These are phyloP conservation scores for Drechmeria coniospora DNA, from an alignment of 2,329 filamentous ascomycete genomes.

Conservation along the genomic window DNA sequence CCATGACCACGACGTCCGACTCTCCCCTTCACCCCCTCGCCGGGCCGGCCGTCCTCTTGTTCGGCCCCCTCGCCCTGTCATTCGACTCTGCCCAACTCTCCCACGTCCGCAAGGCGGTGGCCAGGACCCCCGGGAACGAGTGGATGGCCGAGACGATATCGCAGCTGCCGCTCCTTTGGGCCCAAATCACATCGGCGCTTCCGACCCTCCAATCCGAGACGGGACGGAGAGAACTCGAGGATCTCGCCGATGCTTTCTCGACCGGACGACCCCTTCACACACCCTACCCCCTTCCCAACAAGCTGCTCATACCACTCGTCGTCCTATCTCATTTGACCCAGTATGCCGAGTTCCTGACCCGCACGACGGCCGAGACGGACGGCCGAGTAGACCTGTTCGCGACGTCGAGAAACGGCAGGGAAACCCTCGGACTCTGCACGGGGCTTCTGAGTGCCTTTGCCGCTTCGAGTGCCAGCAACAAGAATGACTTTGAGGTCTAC, in stretches of 20 bases:
- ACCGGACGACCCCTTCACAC: neutral
- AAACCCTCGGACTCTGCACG: conserved; percentile 20
- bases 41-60: neutral
- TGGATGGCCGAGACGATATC: neutral
- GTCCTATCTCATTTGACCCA: conserved; percentile 21
- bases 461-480: conserved; percentile 14
- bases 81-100: neutral
- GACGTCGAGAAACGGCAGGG: conserved; percentile 1
- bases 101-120: neutral
- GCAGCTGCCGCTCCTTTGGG: neutral
- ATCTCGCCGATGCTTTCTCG: neutral
- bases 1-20: neutral
- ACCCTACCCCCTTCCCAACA: conserved; percentile 11
- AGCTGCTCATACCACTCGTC: conserved; percentile 20
- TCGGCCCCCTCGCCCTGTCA: conserved; percentile 1
- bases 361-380: neutral
- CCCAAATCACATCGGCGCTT: neutral
- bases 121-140: neutral
- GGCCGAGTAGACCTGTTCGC: neutral
- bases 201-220: neutral
- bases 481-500: conserved; percentile 15
- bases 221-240: neutral
- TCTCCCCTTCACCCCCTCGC: neutral
- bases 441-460: conserved; percentile 23
- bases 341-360: conserved; percentile 8